Conservation (phyloP, 208 protist genomes). For the Acanthamoeba triangularis region DNA sequence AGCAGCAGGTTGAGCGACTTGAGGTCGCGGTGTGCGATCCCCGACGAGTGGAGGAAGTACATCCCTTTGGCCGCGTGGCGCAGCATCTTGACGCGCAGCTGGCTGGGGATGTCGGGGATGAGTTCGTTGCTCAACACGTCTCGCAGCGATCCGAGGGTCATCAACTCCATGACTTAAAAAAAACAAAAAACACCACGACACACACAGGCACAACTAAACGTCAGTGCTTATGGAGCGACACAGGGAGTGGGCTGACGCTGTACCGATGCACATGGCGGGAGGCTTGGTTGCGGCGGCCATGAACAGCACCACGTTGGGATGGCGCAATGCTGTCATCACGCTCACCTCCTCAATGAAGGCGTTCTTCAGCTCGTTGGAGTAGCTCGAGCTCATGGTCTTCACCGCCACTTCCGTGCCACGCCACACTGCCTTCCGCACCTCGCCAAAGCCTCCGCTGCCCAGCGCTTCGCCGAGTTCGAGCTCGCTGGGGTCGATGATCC, state of each 20-base stretch:
- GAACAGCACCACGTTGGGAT: slow-evolving; percentile 62
- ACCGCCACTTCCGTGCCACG: slow-evolving; percentile 50
- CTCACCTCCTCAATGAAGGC: neutral
- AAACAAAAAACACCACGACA: too few species aligned
- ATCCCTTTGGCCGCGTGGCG: neutral
- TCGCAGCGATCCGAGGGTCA: too few species aligned
- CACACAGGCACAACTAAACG: too few species aligned
- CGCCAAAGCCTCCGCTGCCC: neutral
- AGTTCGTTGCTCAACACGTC: slow-evolving; percentile 13
- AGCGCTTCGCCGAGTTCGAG: slow-evolving; percentile 5
- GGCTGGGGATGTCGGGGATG: neutral
- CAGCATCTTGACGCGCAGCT: neutral
- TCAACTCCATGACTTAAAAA: too few species aligned
- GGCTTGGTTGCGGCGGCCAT: slow-evolving; percentile 35
- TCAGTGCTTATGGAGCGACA: too few species aligned
- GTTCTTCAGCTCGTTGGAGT: neutral
- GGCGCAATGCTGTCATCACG: neutral
- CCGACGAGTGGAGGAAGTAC: slow-evolving; percentile 11
- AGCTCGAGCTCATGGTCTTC: neutral
- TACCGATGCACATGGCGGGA: slow-evolving; percentile 17
- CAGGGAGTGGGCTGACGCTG: neutral
- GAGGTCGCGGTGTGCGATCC: slow-evolving; percentile 31
- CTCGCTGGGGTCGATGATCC: slow-evolving; percentile 1
- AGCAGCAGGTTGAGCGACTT: slow-evolving; percentile 46
- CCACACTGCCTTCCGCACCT: slow-evolving; percentile 40